Evolutionary conservation across 805 yeast species (phyloP).

Genomic region (Saccharomyces cerevisiae): DNA sequence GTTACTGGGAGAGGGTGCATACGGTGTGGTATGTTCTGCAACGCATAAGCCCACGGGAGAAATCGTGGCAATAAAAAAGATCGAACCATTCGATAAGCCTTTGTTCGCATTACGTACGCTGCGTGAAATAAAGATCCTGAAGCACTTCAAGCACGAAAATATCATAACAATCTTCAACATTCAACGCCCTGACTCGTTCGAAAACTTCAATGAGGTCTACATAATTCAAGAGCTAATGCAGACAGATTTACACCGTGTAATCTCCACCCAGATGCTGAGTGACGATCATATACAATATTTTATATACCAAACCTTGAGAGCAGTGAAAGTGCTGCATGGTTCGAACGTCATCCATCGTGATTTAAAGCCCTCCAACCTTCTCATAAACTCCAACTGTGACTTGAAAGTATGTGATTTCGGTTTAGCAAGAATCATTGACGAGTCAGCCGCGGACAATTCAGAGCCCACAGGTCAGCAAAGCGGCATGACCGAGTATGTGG

Average conservation of each 20-base stretch:
- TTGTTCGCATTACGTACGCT: constrained; percentile 84
- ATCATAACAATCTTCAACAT: constrained; percentile 84
- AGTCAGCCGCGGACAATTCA: constrained; percentile 22
- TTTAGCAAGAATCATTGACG: constrained; percentile 48
- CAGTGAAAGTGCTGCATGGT: constrained; percentile 81
- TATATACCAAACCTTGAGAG: constrained; percentile 83
- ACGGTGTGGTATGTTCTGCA: constrained; percentile 90
- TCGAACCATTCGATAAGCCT: constrained; percentile 83
- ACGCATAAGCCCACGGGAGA: constrained; percentile 77
- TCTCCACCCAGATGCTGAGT: constrained; percentile 68
- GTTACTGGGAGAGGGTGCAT: constrained; percentile 92
- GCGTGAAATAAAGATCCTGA: constrained; percentile 79
- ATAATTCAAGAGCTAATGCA: constrained; percentile 84
- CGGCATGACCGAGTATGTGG: constrained; percentile 90
- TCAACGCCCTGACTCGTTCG: constrained; percentile 72
- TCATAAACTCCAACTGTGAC: constrained; percentile 88
- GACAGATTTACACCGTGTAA: constrained; percentile 76
- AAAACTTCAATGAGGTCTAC: constrained; percentile 77
- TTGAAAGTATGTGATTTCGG: constrained; percentile 93
- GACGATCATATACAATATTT: constrained; percentile 95
- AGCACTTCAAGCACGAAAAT: constrained; percentile 89
- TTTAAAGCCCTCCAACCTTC: constrained; percentile 78
- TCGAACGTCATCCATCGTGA: constrained; percentile 95
- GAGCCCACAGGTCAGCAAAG: constrained; percentile 12
- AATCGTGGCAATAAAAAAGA: constrained; percentile 91